phyloP scores from a whole-genome alignment of 768 basidiomycete genomes.

The Leucocoprinus birnbaumii region DNA sequence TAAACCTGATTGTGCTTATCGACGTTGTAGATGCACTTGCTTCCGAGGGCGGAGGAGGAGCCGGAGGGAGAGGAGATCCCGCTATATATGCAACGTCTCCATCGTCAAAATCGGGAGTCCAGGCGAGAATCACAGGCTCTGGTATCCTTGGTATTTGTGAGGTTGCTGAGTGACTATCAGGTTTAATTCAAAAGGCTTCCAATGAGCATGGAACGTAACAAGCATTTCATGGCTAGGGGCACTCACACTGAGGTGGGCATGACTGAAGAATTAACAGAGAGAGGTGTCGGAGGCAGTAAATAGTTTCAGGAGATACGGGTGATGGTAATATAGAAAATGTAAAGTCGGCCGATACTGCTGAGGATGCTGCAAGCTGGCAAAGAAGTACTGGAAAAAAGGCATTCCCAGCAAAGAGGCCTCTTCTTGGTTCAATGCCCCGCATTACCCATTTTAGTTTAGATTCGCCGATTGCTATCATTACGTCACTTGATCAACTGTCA shows the following conservation, averaged over 20 bases:
- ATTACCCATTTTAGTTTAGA: neutral
- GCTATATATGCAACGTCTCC: slow-evolving; percentile 12
- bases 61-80: neutral
- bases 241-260: slow-evolving; percentile 3
- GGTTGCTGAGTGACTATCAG: neutral
- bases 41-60: neutral
- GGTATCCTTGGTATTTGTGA: slow-evolving; percentile 11
- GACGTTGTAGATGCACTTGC: neutral
- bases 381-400: neutral
- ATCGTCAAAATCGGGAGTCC: slow-evolving; percentile 8
- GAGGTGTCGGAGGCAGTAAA: neutral
- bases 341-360: neutral
- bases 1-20: neutral
- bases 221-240: neutral
- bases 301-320: neutral
- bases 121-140: slow-evolving; percentile 5
- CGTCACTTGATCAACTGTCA: neutral
- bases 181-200: neutral
- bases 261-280: no score
- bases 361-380: neutral
- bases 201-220: neutral
- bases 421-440: neutral
- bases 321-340: neutral
- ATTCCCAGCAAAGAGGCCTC: neutral
- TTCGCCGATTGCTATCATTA: neutral